Evolutionary conservation across 768 basidiomycete species (phyloP).

Genomic region (Mycena rosella): DNA sequence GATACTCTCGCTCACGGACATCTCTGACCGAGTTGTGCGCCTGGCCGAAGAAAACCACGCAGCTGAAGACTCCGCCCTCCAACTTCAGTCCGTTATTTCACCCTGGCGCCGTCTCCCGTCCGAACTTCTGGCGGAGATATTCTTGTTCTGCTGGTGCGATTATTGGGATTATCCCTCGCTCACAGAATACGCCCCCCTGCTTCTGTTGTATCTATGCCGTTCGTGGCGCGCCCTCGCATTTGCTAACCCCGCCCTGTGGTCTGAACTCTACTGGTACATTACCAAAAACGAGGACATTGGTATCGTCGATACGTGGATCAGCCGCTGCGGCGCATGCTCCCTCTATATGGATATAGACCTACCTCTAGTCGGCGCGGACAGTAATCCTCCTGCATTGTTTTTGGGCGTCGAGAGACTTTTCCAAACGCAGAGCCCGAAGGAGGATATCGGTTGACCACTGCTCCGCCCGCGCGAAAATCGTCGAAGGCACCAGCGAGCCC

Average conservation of each 20-base stretch:
- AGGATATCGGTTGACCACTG: no score
- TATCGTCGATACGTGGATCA: neutral
- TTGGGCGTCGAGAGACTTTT: no score
- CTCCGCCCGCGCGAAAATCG: no score
- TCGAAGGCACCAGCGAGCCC: no score
- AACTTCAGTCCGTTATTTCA: neutral
- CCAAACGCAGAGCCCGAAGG: no score
- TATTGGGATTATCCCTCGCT: neutral
- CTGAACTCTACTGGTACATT: neutral
- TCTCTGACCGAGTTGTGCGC: neutral
- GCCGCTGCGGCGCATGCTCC: no score
- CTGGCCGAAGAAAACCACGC: neutral
- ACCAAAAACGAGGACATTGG: neutral
- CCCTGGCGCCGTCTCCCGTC: constrained; percentile 5
- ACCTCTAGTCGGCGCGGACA: no score
- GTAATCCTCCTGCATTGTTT: no score
- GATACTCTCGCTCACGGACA: neutral
- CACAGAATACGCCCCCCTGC: neutral
- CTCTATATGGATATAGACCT: no score
- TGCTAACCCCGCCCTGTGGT: constrained; percentile 7
- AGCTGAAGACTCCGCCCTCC: neutral
- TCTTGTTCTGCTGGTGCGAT: neutral
- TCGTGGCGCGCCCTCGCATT: neutral
- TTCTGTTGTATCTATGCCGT: constrained; percentile 4
- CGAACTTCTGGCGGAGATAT: constrained; percentile 2